phyloP scores from a whole-genome alignment of 192 early-diverging fungal genomes.

The Rhizoclosmatium globosum region DNA sequence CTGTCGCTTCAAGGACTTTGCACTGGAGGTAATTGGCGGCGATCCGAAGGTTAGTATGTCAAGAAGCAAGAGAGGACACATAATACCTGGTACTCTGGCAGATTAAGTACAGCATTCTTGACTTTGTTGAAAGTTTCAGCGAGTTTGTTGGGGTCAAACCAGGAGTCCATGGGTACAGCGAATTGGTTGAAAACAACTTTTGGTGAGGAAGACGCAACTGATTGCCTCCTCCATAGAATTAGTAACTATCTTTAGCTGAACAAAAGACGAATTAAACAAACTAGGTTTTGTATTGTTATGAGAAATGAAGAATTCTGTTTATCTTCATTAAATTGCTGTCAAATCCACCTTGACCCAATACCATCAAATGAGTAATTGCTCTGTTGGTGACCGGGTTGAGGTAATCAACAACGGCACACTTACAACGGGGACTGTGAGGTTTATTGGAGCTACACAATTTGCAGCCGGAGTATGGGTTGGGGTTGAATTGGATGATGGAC shows the following conservation, averaged over 20 bases:
- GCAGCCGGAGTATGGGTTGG: constrained; percentile 89
- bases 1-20: constrained; percentile 80
- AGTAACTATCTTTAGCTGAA: too few relatives aligned
- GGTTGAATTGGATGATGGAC: constrained; percentile 77
- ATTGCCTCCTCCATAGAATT: too few relatives aligned
- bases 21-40: constrained; percentile 8
- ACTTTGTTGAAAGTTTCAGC: constrained; percentile 56
- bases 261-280: too few relatives aligned
- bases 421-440: constrained; percentile 74
- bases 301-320: too few relatives aligned
- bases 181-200: too few relatives aligned
- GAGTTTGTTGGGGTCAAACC: constrained; percentile 17
- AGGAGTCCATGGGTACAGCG: constrained; percentile 1
- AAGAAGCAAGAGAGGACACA: constrained; percentile 64
- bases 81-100: constrained; percentile 87
- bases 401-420: constrained; percentile 13
- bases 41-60: constrained; percentile 7
- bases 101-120: constrained; percentile 91
- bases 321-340: too few relatives aligned
- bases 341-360: too few relatives aligned
- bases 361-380: background rate
- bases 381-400: constrained; percentile 19
- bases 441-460: constrained; percentile 83
- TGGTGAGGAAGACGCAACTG: too few relatives aligned
- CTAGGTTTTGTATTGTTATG: too few relatives aligned